Evolutionary conservation across 306 rosid genomes (phyloP).

Genomic region (Castanea mollissima): DNA sequence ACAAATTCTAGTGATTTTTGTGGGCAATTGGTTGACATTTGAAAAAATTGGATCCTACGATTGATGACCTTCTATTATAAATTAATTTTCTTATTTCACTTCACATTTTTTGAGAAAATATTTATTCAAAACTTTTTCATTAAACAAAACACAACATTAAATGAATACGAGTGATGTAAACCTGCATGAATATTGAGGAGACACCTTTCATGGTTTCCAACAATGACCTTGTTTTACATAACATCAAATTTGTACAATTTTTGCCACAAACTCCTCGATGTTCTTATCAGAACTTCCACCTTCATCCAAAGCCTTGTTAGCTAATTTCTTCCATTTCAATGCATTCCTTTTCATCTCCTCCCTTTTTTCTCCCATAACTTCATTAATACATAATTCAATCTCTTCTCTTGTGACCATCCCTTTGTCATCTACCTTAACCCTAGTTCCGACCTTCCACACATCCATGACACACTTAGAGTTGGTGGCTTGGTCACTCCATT

Average conservation of each 20-base stretch:
- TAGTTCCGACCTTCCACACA: slow-evolving; percentile 21
- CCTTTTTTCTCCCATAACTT: slow-evolving; percentile 18
- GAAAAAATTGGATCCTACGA: too few relatives aligned
- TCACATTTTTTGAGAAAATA: too few relatives aligned
- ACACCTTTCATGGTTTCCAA: too few relatives aligned
- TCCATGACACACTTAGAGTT: slow-evolving; percentile 17
- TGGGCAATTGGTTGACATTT: too few relatives aligned
- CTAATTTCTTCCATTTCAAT: slow-evolving; percentile 12
- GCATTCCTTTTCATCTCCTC: slow-evolving; percentile 12
- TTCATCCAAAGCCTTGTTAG: slow-evolving; percentile 10
- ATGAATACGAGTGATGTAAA: too few relatives aligned
- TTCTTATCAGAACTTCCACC: slow-evolving; percentile 24
- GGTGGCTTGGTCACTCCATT: slow-evolving; percentile 20
- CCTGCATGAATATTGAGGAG: too few relatives aligned
- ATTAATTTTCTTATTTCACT: too few relatives aligned
- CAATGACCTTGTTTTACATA: too few relatives aligned
- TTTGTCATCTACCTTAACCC: slow-evolving; percentile 7
- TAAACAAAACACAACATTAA: too few relatives aligned
- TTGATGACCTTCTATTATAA: too few relatives aligned
- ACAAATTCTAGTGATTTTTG: too few relatives aligned
- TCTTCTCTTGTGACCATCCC: slow-evolving; percentile 14
- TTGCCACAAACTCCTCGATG: slow-evolving; percentile 12
- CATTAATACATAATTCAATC: not conserved
- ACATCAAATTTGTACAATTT: not conserved
- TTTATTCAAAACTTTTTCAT: too few relatives aligned